Evolutionary conservation across 352 stramenopile species (phyloP), one percentile per base, ranked within the genome.

Genomic region (Halophytophthora polymorphica): DNA sequence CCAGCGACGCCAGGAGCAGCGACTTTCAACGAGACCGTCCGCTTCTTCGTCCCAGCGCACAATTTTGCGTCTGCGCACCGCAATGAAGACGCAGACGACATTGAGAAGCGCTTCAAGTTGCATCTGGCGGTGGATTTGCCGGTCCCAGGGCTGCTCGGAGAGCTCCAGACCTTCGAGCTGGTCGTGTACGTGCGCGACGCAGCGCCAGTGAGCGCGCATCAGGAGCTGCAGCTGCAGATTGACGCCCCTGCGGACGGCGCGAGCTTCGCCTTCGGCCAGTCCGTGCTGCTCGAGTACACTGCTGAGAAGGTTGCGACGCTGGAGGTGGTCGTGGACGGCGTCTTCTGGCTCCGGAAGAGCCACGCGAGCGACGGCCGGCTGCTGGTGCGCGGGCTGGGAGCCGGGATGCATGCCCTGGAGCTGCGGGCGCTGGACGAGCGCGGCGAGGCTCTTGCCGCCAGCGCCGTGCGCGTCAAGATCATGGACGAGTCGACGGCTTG

Each of bases 351-450:
- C 3, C 54, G 37, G 45, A 78, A 73, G 38, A 54, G 31, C 1
- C 50, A 68, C n/a, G 54, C 72, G 23, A 47, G 38, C 6, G 67
- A 80, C 35, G 75, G 70, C 10, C 78, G 68, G 19, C 34, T 86
- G 29, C 18, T 83, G 31, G 43, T 86, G 15, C 67, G 68, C n/a
- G 63, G 65, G 0, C 56, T 86, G 14, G 50, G 56, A 4, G 37
- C 45, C 1, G 73, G 70, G 0, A 14, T 19, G 0, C 75, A 86
- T 45, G 64, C 22, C 5, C 48, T 83, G 37, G 25, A 50, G 13
- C 15, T 80, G 6, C 39, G 56, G 22, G 74, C 56, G 5, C 33
- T 75, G n/a, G 49, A 47, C 37, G 37, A 69, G 17, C 34, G 23
- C 36, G 36, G 43, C 31, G 21, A 50, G 14, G 17, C 38, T 28